Conservation (phyloP, 1,139 yeast species). For the Candida glucosophila region DNA sequence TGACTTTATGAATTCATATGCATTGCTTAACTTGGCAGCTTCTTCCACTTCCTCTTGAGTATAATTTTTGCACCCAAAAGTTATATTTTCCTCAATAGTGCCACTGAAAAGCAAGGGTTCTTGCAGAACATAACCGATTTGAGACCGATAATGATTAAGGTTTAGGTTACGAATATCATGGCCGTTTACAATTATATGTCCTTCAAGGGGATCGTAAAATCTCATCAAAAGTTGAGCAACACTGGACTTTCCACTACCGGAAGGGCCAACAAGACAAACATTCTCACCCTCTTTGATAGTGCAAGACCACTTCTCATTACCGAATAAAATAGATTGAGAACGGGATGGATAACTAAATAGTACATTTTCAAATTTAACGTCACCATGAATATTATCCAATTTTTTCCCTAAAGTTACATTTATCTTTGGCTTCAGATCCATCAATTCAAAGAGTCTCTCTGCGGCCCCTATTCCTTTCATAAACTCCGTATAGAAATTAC, state of each 20-base stretch:
- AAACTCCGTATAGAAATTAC: slow-evolving; percentile 83
- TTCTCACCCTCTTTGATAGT: slow-evolving; percentile 75
- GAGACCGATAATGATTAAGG: slow-evolving; percentile 62
- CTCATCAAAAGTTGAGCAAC: slow-evolving; percentile 71
- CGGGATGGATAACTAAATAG: slow-evolving; percentile 82
- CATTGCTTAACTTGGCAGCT: slow-evolving; percentile 75
- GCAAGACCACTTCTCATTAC: slow-evolving; percentile 41
- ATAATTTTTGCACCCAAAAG: slow-evolving; percentile 55
- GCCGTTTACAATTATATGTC: slow-evolving; percentile 61
- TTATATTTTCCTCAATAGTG: slow-evolving; percentile 75
- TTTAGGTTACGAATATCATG: slow-evolving; percentile 61
- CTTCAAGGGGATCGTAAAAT: slow-evolving; percentile 70
- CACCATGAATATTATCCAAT: slow-evolving; percentile 22
- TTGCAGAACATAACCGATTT: slow-evolving; percentile 85
- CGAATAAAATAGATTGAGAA: slow-evolving; percentile 62
- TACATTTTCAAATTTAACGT: slow-evolving; percentile 58
- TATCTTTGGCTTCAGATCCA: slow-evolving; percentile 67
- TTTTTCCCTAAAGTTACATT: slow-evolving; percentile 53
- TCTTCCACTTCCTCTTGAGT: slow-evolving; percentile 55
- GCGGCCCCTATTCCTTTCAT: slow-evolving; percentile 99
- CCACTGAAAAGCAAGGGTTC: slow-evolving; percentile 93
- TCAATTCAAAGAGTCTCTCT: slow-evolving; percentile 78
- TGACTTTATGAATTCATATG: slow-evolving; percentile 60
- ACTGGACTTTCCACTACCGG: slow-evolving; percentile 93
- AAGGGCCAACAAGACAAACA: slow-evolving; percentile 92